Conservation (phyloP, 495 filamentous ascomycete genomes). For the Tetracladium setigerum region DNA sequence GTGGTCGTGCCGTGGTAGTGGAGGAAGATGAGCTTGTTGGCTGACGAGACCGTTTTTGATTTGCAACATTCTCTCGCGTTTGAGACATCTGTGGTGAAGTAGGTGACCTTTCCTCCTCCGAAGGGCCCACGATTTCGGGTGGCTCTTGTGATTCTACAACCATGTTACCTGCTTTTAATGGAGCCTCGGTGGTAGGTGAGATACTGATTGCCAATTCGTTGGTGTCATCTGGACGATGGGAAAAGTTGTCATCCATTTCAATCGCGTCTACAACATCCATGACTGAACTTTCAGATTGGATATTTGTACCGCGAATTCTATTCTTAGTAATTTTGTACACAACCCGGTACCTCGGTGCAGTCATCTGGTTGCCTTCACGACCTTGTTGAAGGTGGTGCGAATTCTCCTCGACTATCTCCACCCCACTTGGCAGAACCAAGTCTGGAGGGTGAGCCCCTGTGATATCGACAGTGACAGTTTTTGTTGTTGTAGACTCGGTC, state of each 20-base stretch:
- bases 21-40: constrained; percentile 16
- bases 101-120: too few species aligned
- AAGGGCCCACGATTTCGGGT: too few species aligned
- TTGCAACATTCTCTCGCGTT: constrained; percentile 22
- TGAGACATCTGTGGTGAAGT: background rate
- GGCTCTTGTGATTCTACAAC: too few species aligned
- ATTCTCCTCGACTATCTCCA: constrained; percentile 56
- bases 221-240: too few species aligned
- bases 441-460: constrained; percentile 50
- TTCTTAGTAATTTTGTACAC: constrained; percentile 36
- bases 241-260: background rate
- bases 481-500: constrained; percentile 54
- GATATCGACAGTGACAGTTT: constrained; percentile 67
- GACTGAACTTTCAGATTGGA: constrained; percentile 28
- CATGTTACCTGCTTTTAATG: too few species aligned
- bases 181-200: too few species aligned
- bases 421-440: constrained; percentile 55
- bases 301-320: constrained; percentile 27
- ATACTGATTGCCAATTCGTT: too few species aligned
- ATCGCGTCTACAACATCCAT: constrained; percentile 15
- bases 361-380: background rate
- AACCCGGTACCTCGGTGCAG: constrained; percentile 27
- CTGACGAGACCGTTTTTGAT: constrained; percentile 32
- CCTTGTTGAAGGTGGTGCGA: constrained; percentile 6
- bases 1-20: constrained; percentile 16